Percentiles rank a stretch among this genome's conserved stretches.
These are phyloP conservation scores for Ogataea kodamae DNA, from an alignment of 805 yeast species.

Conservation along the genomic window DNA sequence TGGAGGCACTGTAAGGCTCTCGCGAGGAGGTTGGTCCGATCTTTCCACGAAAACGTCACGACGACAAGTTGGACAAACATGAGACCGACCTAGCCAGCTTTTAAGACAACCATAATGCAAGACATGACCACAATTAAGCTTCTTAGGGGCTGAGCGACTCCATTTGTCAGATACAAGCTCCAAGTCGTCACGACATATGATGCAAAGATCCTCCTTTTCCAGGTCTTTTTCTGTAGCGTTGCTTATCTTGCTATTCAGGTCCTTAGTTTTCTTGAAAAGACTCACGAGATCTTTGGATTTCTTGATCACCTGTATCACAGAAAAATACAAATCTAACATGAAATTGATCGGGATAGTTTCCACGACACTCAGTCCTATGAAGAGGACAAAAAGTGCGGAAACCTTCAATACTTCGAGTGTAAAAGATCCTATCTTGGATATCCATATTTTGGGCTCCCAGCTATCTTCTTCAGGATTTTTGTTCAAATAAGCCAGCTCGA, in stretches of 20 bases:
- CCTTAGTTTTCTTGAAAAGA: conserved; percentile 46
- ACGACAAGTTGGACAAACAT: conserved; percentile 90
- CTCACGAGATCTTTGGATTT: conserved; percentile 38
- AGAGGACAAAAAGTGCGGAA: conserved; percentile 42
- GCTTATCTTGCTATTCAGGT: conserved; percentile 59
- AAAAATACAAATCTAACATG: conserved; percentile 29
- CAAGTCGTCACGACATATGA: conserved; percentile 89
- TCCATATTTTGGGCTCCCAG: conserved; percentile 70
- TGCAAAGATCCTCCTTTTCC: conserved; percentile 65
- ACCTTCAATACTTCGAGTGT: conserved; percentile 46
- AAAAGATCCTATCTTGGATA: conserved; percentile 55
- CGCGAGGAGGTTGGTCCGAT: not conserved
- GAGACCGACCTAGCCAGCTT: conserved; percentile 90
- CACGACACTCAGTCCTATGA: conserved; percentile 42
- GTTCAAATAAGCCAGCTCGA: conserved; percentile 51
- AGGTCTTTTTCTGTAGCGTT: conserved; percentile 64
- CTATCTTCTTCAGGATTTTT: conserved; percentile 51
- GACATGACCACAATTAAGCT: conserved; percentile 79
- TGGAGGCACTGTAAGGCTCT: conserved; percentile 12
- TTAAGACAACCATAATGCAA: conserved; percentile 87
- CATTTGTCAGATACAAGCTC: conserved; percentile 27
- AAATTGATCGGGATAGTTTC: conserved; percentile 32
- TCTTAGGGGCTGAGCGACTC: conserved; percentile 62
- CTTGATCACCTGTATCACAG: conserved; percentile 28
- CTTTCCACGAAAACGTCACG: conserved; percentile 51